phyloP scores from a whole-genome alignment of 306 rosid genomes.

The Malus orientalis region DNA sequence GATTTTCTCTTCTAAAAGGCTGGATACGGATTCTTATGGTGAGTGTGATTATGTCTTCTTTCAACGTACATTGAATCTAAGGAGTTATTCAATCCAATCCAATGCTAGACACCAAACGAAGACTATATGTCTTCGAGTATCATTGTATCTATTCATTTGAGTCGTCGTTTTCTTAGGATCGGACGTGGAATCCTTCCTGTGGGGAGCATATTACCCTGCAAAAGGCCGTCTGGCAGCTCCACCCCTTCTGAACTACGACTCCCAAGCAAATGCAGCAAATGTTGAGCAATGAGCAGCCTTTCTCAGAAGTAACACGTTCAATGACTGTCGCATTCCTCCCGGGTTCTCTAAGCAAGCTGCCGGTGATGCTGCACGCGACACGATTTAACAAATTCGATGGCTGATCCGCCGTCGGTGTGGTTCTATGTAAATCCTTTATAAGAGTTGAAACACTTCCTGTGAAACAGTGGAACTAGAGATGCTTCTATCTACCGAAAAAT shows the following conservation, averaged over 20 bases:
- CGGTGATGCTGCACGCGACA: neutral
- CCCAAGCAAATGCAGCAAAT: neutral
- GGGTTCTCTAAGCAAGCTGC: neutral
- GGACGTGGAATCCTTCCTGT: neutral
- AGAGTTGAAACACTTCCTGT: too few species aligned
- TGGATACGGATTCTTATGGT: neutral
- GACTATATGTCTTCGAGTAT: neutral
- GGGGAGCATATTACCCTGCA: slow-evolving; percentile 3
- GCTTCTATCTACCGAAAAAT: too few species aligned
- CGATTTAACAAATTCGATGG: neutral
- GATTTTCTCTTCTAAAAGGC: slow-evolving; percentile 4
- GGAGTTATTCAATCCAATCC: too few species aligned
- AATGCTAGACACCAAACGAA: too few species aligned
- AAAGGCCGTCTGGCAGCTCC: neutral
- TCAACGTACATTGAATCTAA: too few species aligned
- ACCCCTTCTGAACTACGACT: neutral
- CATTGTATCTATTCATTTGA: neutral
- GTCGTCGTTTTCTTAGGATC: neutral
- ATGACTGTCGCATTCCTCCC: neutral
- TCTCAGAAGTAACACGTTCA: neutral
- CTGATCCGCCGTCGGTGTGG: neutral
- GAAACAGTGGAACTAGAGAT: too few species aligned
- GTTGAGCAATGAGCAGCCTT: neutral
- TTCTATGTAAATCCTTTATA: neutral
- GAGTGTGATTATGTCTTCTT: neutral